phyloP scores from a whole-genome alignment of 495 filamentous ascomycete genomes.

The Talaromyces trachyspermus region DNA sequence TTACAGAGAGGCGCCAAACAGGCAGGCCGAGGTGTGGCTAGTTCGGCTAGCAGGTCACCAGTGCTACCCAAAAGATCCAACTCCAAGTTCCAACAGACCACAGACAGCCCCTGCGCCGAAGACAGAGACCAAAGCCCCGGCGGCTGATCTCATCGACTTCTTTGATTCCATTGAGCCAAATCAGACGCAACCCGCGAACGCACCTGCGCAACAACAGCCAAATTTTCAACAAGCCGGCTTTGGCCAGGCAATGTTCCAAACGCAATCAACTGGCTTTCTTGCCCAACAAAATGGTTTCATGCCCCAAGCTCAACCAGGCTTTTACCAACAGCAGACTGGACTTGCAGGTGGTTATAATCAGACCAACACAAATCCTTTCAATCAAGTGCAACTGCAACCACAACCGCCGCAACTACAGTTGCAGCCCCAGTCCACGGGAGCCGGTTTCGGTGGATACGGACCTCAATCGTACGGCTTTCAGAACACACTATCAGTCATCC shows the following conservation, averaged over 20 bases:
- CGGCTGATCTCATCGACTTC: slow-evolving; percentile 90
- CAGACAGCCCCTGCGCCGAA: slow-evolving; percentile 20
- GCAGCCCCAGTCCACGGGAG: slow-evolving; percentile 54
- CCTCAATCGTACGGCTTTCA: slow-evolving; percentile 46
- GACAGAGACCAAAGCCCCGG: slow-evolving; percentile 51
- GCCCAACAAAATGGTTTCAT: slow-evolving; percentile 30
- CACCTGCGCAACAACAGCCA: slow-evolving; percentile 29
- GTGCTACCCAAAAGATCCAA: background rate
- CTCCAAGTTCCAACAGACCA: slow-evolving; percentile 11
- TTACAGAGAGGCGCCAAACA: slow-evolving; percentile 79
- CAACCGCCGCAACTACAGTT: slow-evolving; percentile 27
- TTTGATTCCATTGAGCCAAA: slow-evolving; percentile 96
- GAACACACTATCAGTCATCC: slow-evolving; percentile 48
- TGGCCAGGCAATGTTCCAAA: slow-evolving; percentile 42
- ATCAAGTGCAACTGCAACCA: slow-evolving; percentile 33
- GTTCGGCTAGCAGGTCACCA: slow-evolving; percentile 6
- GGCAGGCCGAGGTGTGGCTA: slow-evolving; percentile 33
- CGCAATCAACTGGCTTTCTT: slow-evolving; percentile 28
- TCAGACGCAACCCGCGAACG: slow-evolving; percentile 61
- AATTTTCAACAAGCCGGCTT: slow-evolving; percentile 36
- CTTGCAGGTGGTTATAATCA: slow-evolving; percentile 40
- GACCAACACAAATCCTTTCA: slow-evolving; percentile 47
- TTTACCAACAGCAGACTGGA: slow-evolving; percentile 23
- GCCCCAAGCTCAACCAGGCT: slow-evolving; percentile 19
- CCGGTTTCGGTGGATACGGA: slow-evolving; percentile 82